A percentile compares a stretch with the other conserved stretches of the same genome.
Conservation (phyloP, 2,329 filamentous ascomycete genomes). For the Leptographium galeiforme region DNA sequence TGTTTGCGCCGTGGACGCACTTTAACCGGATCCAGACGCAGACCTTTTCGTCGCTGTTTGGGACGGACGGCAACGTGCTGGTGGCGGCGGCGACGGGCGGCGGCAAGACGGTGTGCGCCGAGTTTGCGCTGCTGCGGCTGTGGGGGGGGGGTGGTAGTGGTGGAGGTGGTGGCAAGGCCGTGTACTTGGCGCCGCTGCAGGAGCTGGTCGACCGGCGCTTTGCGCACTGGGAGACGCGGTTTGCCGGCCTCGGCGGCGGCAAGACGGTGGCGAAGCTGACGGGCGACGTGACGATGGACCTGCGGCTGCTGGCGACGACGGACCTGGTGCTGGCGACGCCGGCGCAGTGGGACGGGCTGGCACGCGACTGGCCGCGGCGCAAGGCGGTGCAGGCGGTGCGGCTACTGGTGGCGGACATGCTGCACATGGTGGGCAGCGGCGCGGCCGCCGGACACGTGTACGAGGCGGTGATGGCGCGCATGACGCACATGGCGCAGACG, state of each 20-base stretch:
- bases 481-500: conserved; percentile 90
- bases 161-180: too few relatives aligned
- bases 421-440: conserved; percentile 89
- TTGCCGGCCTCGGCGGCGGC: conserved; percentile 60
- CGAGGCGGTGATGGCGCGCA: conserved; percentile 92
- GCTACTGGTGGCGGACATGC: conserved; percentile 86
- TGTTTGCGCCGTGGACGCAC: conserved; percentile 73
- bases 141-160: conserved; percentile 47
- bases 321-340: conserved; percentile 90
- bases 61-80: conserved; percentile 86
- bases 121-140: conserved; percentile 80
- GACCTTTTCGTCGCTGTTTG: conserved; percentile 86
- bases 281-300: conserved; percentile 79
- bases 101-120: conserved; percentile 92
- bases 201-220: conserved; percentile 74
- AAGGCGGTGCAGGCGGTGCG: conserved; percentile 89
- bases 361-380: conserved; percentile 87
- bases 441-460: conserved; percentile 80
- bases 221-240: conserved; percentile 73
- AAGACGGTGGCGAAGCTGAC: conserved; percentile 89
- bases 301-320: conserved; percentile 75
- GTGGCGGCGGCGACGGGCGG: conserved; percentile 86
- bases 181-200: conserved; percentile 92
- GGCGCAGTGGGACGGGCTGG: conserved; percentile 88
- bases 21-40: conserved; percentile 99